Evolutionary conservation across 2,329 filamentous ascomycete genomes (phyloP), one percentile per base, ranked within the genome.

Genomic region (Phialophora chinensis): DNA sequence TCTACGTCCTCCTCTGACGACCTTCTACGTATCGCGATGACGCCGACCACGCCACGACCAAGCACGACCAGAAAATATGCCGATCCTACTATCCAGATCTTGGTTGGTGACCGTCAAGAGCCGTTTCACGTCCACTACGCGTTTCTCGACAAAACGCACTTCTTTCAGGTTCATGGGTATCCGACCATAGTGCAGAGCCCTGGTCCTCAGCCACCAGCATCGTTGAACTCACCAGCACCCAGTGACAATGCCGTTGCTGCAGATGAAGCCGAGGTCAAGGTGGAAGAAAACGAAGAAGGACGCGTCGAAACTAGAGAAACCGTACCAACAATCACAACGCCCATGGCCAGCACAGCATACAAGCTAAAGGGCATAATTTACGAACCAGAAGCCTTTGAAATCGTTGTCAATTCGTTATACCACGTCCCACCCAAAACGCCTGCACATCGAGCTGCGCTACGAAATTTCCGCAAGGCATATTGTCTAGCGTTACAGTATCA

Each of bases 361-460:
- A 42, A 54, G 5, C 63, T 72, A 2, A 60, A 65, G 12, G 65
- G 63, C 2, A 54, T 60, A 12, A 59, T 65, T 31, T 67, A 67
- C 58, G 59, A 63, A 6, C 47, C 54, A 6, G 59, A 58, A 14
- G 68, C 69, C 3, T 73, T 71, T 29, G 60, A 65, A 20, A 50
- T 72, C 12, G 55, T 73, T n/a, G 68, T 71, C 20, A 64, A 67
- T 14, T 69, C 54, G 25, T 54, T 73, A 3, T 70, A 73, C 63
- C 69, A 71, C 27, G 50, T 54, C 12, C n/a, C 47, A 8, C 69
- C 68, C 0, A 7, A 7, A 4, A 29, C 35, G 10, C 68, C 67
- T 4, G 3, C 17, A 0, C 47, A 20, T n/a, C 38, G 61, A 23
- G 10, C n/a, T 8, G 54, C 60, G 4, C 61, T 63, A 57, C 67